Evolutionary conservation across 441 rosid species (phyloP), one percentile per base, ranked within the genome.

Genomic region (Biscutella laevigata): DNA sequence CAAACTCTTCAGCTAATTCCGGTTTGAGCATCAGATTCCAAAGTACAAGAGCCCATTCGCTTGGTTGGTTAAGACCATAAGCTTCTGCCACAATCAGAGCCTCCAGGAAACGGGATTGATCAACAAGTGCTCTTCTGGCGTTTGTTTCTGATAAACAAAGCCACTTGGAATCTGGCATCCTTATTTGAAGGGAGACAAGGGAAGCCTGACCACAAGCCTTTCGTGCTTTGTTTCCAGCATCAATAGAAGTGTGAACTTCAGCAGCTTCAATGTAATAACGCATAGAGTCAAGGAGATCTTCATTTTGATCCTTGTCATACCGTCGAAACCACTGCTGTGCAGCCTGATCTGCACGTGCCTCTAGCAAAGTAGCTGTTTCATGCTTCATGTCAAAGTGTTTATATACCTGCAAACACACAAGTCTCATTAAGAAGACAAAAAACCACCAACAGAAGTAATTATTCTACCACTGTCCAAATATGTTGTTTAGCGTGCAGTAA

Each of bases 21-120:
- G 97, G 99, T 24, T 80, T 81, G 34, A 94, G 85, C 96, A 94
- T 94, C 78, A 78, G 92, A 65, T 78, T 84, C 99, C 99, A 94
- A 52, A 94, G 96, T 15, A 84, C 96, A 17, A 77, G 74, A 3
- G 92, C 95, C 99, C 99, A 94, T 65, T 94, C 97, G 32, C 84
- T 74, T 21, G 97, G 88, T 75, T 89, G 99, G 61, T 94, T 94
- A 58, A 94, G 95, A 59, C 84, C 70, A 49, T 94, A 94, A 33
- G 99, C 99, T 73, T 94, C 99, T 22, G 99, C 99, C 55, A 94
- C 97, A 17, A 89, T 86, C 45, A 94, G 63, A 46, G 99, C 95
- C 77, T 89, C 99, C 58, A 77, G 97, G 74, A 94, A 94, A 26
- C 80, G 91, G 17, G 90, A 81, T 70, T 89, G 99, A 60, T 86